Evolutionary conservation across 2,329 filamentous ascomycete genomes (phyloP).

Genomic region (Aspergillus brasiliensis): DNA sequence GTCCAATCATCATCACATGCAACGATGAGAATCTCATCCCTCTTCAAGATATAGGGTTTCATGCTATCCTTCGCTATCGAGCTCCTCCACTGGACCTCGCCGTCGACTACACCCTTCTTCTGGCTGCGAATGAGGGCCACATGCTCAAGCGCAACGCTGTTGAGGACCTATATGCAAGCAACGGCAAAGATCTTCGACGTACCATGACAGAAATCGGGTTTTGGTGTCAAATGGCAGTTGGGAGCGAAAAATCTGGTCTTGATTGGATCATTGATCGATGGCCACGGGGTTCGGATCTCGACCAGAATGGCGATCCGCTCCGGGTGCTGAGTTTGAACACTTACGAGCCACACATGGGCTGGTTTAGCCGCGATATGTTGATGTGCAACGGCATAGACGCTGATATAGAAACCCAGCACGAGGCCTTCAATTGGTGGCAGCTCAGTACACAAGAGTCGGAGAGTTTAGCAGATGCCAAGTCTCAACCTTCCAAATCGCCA

Average conservation of each 20-base stretch:
- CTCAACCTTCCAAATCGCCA: neutral
- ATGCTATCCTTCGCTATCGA: slow-evolving; percentile 79
- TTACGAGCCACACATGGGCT: slow-evolving; percentile 76
- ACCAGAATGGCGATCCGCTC: slow-evolving; percentile 67
- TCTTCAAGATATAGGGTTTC: slow-evolving; percentile 70
- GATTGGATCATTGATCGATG: slow-evolving; percentile 85
- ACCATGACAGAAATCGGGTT: slow-evolving; percentile 84
- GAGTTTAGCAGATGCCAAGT: slow-evolving; percentile 39
- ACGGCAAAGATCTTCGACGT: slow-evolving; percentile 73
- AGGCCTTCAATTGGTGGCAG: slow-evolving; percentile 69
- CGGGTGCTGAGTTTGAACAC: slow-evolving; percentile 81
- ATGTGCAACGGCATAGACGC: slow-evolving; percentile 45
- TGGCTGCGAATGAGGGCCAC: slow-evolving; percentile 90
- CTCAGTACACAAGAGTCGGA: slow-evolving; percentile 64
- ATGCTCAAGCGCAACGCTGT: slow-evolving; percentile 69
- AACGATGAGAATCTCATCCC: slow-evolving; percentile 87
- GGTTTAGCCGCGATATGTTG: slow-evolving; percentile 65
- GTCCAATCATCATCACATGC: slow-evolving; percentile 93
- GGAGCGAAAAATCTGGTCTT: slow-evolving; percentile 81
- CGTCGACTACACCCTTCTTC: slow-evolving; percentile 75
- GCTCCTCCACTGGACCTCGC: slow-evolving; percentile 68
- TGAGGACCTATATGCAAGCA: slow-evolving; percentile 68
- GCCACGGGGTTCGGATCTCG: slow-evolving; percentile 70
- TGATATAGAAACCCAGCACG: slow-evolving; percentile 65
- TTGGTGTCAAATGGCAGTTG: slow-evolving; percentile 96